A percentile compares a stretch with the other conserved stretches of the same genome.
These are phyloP conservation scores for Tricholoma hemisulphureum DNA, from an alignment of 768 basidiomycete species.

Conservation along the genomic window DNA sequence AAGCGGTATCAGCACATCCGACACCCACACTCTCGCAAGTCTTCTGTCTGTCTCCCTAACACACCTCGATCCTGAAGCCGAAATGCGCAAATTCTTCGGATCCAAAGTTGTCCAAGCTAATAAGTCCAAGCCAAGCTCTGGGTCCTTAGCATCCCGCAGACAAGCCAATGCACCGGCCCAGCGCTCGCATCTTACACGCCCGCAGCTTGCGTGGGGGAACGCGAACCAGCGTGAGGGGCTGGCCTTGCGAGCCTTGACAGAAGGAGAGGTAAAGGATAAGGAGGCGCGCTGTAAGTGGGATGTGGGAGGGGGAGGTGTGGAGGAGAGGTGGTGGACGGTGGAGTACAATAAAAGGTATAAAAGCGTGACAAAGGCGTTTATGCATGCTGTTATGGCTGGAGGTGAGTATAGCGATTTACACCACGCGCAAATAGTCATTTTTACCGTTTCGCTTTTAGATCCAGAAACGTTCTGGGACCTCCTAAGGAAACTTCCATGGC, in stretches of 20 bases:
- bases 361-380: constrained; percentile 75
- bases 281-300: constrained; percentile 38
- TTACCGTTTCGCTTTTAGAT: constrained; percentile 41
- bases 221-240: constrained; percentile 71
- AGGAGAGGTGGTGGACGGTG: constrained; percentile 87
- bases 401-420: constrained; percentile 46
- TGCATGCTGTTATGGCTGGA: constrained; percentile 77
- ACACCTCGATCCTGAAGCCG: constrained; percentile 84
- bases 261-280: constrained; percentile 52
- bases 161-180: constrained; percentile 35
- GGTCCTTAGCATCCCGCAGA: constrained; percentile 34
- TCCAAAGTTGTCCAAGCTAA: constrained; percentile 78
- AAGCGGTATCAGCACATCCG: constrained; percentile 26
- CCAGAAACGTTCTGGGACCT: constrained; percentile 77
- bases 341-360: constrained; percentile 86
- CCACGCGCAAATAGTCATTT: neutral
- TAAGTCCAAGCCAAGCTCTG: constrained; percentile 36
- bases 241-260: constrained; percentile 54
- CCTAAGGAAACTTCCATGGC: constrained; percentile 80
- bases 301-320: constrained; percentile 25
- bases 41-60: constrained; percentile 79
- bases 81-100: constrained; percentile 93
- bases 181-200: constrained; percentile 75
- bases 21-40: constrained; percentile 39
- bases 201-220: constrained; percentile 74